Conservation (phyloP, 2,329 filamentous ascomycete genomes). For the Alternaria sp. region DNA sequence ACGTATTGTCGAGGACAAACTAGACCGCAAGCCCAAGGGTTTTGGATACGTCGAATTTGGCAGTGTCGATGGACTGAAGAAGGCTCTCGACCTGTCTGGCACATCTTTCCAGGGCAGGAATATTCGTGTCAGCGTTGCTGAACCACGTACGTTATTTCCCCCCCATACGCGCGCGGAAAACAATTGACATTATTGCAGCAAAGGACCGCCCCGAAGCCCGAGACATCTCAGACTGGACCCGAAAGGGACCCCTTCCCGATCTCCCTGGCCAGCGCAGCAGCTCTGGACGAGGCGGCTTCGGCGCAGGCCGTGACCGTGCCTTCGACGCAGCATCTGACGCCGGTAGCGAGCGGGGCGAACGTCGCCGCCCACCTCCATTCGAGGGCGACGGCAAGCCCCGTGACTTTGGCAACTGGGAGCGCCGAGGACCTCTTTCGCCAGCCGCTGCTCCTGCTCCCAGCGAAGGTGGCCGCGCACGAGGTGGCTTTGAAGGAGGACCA, state of each 20-base stretch:
- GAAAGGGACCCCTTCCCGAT: conserved; percentile 87
- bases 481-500: conserved; percentile 56
- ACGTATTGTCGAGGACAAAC: conserved; percentile 94
- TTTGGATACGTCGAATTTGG: conserved; percentile 98
- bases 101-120: conserved; percentile 84
- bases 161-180: not conserved
- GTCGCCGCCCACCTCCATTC: conserved; percentile 70
- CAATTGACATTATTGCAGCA: conserved; percentile 62
- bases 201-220: conserved; percentile 85
- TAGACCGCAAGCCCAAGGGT: conserved; percentile 93
- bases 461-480: conserved; percentile 67
- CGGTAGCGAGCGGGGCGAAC: conserved; percentile 70
- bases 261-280: conserved; percentile 66
- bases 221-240: conserved; percentile 89
- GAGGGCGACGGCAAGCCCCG: conserved; percentile 78
- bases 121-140: conserved; percentile 93
- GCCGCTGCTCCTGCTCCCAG: conserved; percentile 58
- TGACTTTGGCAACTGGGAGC: conserved; percentile 91
- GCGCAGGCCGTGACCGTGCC: conserved; percentile 55
- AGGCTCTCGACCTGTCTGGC: conserved; percentile 84
- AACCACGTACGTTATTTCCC: conserved; percentile 79
- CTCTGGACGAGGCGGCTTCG: conserved; percentile 56
- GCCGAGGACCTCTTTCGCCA: conserved; percentile 88
- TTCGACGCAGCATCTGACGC: conserved; percentile 62
- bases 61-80: conserved; percentile 86